Base-by-base conservation (phyloP, 306 rosid genomes). In the Pterocarpus santalinus region DNA sequence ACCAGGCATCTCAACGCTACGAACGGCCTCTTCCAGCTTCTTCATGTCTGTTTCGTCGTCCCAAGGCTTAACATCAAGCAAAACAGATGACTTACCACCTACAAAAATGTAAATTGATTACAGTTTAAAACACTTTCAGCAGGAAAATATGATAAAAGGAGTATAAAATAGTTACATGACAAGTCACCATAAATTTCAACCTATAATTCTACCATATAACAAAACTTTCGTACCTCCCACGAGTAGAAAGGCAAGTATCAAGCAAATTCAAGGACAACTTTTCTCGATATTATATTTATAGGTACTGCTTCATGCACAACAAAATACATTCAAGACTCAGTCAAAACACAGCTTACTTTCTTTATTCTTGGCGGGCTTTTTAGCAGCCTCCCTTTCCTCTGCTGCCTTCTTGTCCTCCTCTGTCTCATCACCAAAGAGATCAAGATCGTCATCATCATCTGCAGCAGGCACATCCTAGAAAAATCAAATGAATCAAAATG, bases 1-100 rank as follows among this genome's bases (percentile, higher is more conserved):
- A 69, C 98, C 98, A 0, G 91, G 89, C 88, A 88, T 74, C 82
- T 94, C 87, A 12, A 94, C 7, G n/a, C 88, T 75, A 6, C 98
- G 91, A 49, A 94, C 98, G 72, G 91, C 84, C 89, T 92, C 98
- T 88, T 94, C 98, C 1, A 94, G 89, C 87, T 92, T 92, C 89
- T 94, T 94, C 98, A 94, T 92, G 88, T 94, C 97, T 0, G 98
- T 94, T 82, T 94, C 97, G 28, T 94, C 98, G 1, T 94, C 98
- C 98, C 98, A 94, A 64, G 98, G 98, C 84, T 94, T 94, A n/a
- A 94, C 95, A 80, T 94, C 98, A 35, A 94, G 74, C 53, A 94
- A 90, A 77, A 94, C 92, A 4, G 98, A 94, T 66, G 98, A 94
- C 62, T 94, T 94, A 0, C 98, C 98, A 69, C 97, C 97, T 93